A percentile compares a stretch with the other conserved stretches of the same genome.
phyloP scores from a whole-genome alignment of 2,329 filamentous ascomycete genomes.

The Phaeosphaeriaceae sp. region DNA sequence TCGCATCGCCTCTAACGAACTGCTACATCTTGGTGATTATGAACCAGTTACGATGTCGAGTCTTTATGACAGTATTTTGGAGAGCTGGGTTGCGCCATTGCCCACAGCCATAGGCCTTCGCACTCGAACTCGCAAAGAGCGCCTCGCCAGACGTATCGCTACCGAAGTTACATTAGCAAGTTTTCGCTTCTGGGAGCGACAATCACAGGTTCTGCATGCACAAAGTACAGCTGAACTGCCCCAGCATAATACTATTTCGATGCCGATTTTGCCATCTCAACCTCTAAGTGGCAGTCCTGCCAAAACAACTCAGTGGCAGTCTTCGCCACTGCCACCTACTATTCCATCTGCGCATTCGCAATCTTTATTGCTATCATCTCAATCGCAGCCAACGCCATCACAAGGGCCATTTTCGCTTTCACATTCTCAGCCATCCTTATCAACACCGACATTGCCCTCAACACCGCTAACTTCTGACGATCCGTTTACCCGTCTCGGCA shows the following conservation, averaged over 20 bases:
- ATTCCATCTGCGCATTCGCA: slow-evolving; percentile 4
- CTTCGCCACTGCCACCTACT: no score
- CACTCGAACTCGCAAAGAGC: slow-evolving; percentile 39
- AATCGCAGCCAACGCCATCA: slow-evolving; percentile 12
- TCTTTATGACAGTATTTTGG: slow-evolving; percentile 41
- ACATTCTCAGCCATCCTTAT: slow-evolving; percentile 14
- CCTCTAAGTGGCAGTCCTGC: slow-evolving; percentile 5
- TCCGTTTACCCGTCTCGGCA: slow-evolving; percentile 42
- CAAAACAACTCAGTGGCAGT: not conserved
- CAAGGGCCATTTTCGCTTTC: not conserved
- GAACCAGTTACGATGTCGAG: slow-evolving; percentile 25
- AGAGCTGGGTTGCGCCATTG: slow-evolving; percentile 40
- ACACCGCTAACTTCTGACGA: slow-evolving; percentile 23
- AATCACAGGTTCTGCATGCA: slow-evolving; percentile 13
- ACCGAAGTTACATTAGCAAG: slow-evolving; percentile 48
- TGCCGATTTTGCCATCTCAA: slow-evolving; percentile 30
- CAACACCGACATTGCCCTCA: slow-evolving; percentile 16
- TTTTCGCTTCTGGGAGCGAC: slow-evolving; percentile 17
- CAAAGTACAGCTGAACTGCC: slow-evolving; percentile 8
- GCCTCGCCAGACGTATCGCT: slow-evolving; percentile 42
- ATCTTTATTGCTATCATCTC: not conserved
- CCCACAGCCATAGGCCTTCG: slow-evolving; percentile 28
- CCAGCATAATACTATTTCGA: slow-evolving; percentile 17
- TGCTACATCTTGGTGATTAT: slow-evolving; percentile 16
- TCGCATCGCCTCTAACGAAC: slow-evolving; percentile 21